Percentiles rank a stretch among this genome's conserved stretches.
These are phyloP conservation scores for Silene uniflora DNA, from an alignment of 148 eudicot species.

Conservation along the genomic window DNA sequence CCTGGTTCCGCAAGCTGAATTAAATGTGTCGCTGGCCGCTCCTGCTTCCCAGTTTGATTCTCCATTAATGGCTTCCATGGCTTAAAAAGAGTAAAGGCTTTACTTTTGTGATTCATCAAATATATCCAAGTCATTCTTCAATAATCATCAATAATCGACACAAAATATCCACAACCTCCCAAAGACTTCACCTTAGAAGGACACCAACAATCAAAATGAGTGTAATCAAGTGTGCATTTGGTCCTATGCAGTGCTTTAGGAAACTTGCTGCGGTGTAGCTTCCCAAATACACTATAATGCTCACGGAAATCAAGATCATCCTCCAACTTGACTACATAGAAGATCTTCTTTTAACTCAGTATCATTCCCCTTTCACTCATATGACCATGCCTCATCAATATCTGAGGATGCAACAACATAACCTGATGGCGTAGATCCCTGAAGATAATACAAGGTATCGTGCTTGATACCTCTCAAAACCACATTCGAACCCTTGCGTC, in stretches of 20 bases:
- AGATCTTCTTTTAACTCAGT: too few species aligned
- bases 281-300: neutral
- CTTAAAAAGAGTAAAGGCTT: too few species aligned
- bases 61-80: too few species aligned
- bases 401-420: neutral
- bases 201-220: conserved; percentile 13
- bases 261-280: neutral
- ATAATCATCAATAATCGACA: too few species aligned
- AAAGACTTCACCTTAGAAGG: too few species aligned
- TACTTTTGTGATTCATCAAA: too few species aligned
- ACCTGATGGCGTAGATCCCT: neutral
- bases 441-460: neutral
- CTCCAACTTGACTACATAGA: neutral
- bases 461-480: neutral
- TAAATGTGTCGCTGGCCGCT: too few species aligned
- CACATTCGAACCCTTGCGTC: conserved; percentile 6
- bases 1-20: too few species aligned
- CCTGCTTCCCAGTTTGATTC: too few species aligned
- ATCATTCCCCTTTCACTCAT: neutral
- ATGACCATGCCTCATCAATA: neutral
- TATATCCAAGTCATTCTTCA: too few species aligned
- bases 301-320: neutral
- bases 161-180: too few species aligned
- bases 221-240: conserved; percentile 7
- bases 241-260: neutral